Base-by-base conservation (phyloP, 1,284 basidiomycete species). In the Cutaneotrichosporon sp. region DNA sequence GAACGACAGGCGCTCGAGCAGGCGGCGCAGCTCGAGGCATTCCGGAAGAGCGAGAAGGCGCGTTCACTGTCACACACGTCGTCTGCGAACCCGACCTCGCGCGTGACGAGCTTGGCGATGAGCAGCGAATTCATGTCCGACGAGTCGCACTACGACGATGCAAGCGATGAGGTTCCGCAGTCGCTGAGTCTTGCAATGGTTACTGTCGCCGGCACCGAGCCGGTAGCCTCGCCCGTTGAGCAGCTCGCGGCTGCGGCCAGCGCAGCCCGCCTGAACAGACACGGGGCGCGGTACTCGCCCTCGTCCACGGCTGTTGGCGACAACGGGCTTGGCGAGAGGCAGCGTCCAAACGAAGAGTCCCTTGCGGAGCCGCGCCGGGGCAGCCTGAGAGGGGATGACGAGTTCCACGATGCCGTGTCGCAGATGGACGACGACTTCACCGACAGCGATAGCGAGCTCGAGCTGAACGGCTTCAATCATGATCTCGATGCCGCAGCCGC, bases 11-110 rank as follows among this genome's bases (percentile, higher is more conserved):
- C 74, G 13, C 50, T 62, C 1, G 65, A 70, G 34, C 74, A 77
- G 53, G 67, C 61, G 22, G 71, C 70, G 50, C 71, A 72, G 7
- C 71, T 73, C 32, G 73, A 74, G 53, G 57, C 66, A 1, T 77
- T 72, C 62, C 68, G 75, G 34, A 60, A 67, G n/a, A 53, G 26
- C 3, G 60, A 66, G 52, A 46, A 57, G 55, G 38, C 36, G 30
- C 47, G 47, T 9, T 32, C n/a, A 2, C 30, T 32, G 16, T 50
- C 51, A 32, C 53, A 60, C 40, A 52, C 56, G 18, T 55, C 53
- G n/a, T 61, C 62, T 7, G 21, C 46, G 36, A 21, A n/a, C 22
- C 51, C 30, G 38, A 21, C 38, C 6, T 56, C 53, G 5, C 53
- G 46, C 31, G 56, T 63, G 26, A 61, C 53, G 9, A 52, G 36